phyloP scores from a whole-genome alignment of 768 basidiomycete species.

The Xanthoconium stramineum region DNA sequence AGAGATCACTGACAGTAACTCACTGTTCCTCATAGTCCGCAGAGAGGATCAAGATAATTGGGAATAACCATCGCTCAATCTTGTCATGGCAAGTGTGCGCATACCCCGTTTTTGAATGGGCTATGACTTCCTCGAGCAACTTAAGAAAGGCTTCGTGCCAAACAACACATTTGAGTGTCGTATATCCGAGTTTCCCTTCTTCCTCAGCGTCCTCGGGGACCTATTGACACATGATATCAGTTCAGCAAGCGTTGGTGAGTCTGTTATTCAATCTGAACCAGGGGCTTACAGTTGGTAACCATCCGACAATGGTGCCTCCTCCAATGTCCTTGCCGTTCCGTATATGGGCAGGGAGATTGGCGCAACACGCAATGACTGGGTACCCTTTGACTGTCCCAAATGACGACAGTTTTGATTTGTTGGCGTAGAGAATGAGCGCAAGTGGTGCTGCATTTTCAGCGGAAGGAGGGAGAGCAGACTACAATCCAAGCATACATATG shows the following conservation, averaged over 20 bases:
- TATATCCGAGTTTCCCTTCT: conserved; percentile 29
- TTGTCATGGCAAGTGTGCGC: conserved; percentile 23
- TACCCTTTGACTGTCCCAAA: conserved; percentile 10
- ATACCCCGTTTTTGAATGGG: conserved; percentile 21
- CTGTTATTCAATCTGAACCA: too few species aligned
- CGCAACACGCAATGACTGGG: conserved; percentile 6
- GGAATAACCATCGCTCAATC: conserved; percentile 30
- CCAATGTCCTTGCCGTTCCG: conserved; percentile 17
- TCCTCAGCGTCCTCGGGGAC: conserved; percentile 31
- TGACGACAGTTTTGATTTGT: conserved; percentile 1
- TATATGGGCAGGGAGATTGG: conserved; percentile 17
- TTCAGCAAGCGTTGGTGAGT: too few species aligned
- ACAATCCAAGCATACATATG: neutral
- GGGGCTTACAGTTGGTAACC: conserved; percentile 14
- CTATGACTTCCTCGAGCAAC: conserved; percentile 29
- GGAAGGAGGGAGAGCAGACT: neutral
- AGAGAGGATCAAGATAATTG: conserved; percentile 37
- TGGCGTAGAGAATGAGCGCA: neutral
- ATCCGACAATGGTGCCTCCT: conserved; percentile 12
- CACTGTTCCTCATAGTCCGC: conserved; percentile 47
- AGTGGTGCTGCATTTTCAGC: neutral
- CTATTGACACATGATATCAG: conserved; percentile 13
- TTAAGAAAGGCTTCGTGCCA: conserved; percentile 38
- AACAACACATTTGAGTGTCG: conserved; percentile 33
- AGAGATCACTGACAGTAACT: neutral